Base-by-base conservation (phyloP, 2,329 filamentous ascomycete genomes). In the Ustulina deusta region DNA sequence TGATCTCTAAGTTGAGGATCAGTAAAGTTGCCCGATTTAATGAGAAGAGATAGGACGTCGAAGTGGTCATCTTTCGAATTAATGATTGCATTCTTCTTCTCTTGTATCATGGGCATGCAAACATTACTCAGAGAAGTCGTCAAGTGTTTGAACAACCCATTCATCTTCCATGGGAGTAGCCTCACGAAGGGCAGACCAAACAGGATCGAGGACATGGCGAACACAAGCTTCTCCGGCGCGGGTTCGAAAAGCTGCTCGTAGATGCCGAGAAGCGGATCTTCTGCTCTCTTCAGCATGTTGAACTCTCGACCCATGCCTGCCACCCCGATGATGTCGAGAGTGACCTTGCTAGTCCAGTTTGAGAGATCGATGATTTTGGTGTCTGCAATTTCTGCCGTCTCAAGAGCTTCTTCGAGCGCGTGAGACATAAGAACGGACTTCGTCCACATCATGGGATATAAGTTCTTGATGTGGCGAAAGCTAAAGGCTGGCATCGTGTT, bases 361-460 rank as follows among this genome's bases (percentile, higher is more conserved):
- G 79, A 75, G 6, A 87, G 77, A n/a, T 81, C 78, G 3, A 78
- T 66, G 2, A 75, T 72, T 0, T 72, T 66, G 0, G 65, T 59
- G 0, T 56, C 62, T 49, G 68, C 73, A 3, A 66, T 57, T 29
- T 74, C 72, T 34, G 57, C 75, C 13, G 20, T 55, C 22, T 62
- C 52, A 6, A 75, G 68, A 4, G 83, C 72, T 6, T 79, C 81
- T 69, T 87, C 82, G 1, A 84, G 73, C 0, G 84, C 83, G 71
- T 67, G 66, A 0, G 72, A 71, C 20, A 80, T 68, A 0, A 72
- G 63, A 17, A 74, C 71, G 0, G 76, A 77, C 64, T 91, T 93
- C 0, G 77, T 74, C 90, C 90, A 93, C 78, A 93, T 92, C 62
- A 89, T 83, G 0, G 89, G 89, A 68, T 92, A 92, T 1, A 93